Base-by-base conservation (phyloP, 139 green algal species). In the Micractinium sp. region DNA sequence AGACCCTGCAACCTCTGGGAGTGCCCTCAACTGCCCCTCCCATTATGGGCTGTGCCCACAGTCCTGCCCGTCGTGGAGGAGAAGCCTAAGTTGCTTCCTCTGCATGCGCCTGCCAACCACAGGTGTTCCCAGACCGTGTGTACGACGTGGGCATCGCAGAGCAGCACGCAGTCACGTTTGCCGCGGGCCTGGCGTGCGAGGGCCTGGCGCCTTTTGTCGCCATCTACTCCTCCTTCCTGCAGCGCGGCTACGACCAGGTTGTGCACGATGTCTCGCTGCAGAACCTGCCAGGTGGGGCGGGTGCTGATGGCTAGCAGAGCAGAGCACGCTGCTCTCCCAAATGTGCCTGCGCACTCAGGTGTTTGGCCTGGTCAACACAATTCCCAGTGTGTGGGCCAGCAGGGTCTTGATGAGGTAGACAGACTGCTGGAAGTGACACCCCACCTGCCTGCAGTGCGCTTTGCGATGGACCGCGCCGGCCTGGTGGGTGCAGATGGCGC, bases 91-190 rank as follows among this genome's bases (percentile, higher is more conserved):
- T 9, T 56, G 47, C 47, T 56, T 56, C 47, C 47, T 9, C 47
- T 56, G 47, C n/a, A n/a, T 56, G 47, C 47, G 47, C 9, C 9
- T 56, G 47, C 47, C 47, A 56, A 56, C 9, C 47, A 91, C 95
- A 96, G 90, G 86, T 87, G 71, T 99, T 97, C 92, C 95, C 96
- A 0, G 96, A 98, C 60, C 95, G 98, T 35, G 96, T 96, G 69
- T 99, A 98, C 89, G 98, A 99, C 85, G 98, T 99, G 20, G 98
- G 98, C 90, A 99, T 99, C 88, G 98, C 98, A 3, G 98, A 99
- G 94, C 98, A 99, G 95, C 97, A 99, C 90, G 96, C 96, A 19
- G 97, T 99, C 3, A 99, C 97, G 4, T 99, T 99, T 94, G 96
- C 97, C 0, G 97, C 97, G 4, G 98, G 98, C 1, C 90, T 99